A percentile compares a stretch with the other conserved stretches of the same genome.
Evolutionary conservation across 768 basidiomycete genomes (phyloP).

Genomic region (Collybia sp.): DNA sequence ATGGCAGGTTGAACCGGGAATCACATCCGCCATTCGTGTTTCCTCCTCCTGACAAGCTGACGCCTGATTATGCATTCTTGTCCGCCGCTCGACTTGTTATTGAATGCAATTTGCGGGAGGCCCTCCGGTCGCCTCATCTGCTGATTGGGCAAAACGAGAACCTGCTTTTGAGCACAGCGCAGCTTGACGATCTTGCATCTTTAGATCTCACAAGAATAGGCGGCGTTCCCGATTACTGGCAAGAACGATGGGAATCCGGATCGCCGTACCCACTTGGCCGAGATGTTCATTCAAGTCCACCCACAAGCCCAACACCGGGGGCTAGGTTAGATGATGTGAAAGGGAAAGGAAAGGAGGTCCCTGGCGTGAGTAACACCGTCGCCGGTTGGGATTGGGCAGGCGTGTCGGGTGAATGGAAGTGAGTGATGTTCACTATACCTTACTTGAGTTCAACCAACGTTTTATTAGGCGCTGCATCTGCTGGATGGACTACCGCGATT

Average conservation of each 20-base stretch:
- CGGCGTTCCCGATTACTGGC: slow-evolving; percentile 36
- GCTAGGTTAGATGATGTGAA: slow-evolving; percentile 3
- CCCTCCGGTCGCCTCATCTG: slow-evolving; percentile 14
- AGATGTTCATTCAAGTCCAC: no score
- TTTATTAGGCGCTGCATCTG: slow-evolving; percentile 46
- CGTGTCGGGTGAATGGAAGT: slow-evolving; percentile 50
- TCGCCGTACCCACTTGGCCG: slow-evolving; percentile 2
- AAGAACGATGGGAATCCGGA: slow-evolving; percentile 5
- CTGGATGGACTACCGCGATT: slow-evolving; percentile 55
- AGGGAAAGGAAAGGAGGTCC: slow-evolving; percentile 16
- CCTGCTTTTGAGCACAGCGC: background rate
- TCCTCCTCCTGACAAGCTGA: slow-evolving; percentile 15
- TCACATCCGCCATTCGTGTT: slow-evolving; percentile 11
- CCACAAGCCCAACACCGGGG: no score
- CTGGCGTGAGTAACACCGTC: slow-evolving; percentile 9
- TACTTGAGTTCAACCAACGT: background rate
- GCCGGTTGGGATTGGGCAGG: slow-evolving; percentile 61
- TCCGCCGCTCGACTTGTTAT: slow-evolving; percentile 45
- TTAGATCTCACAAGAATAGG: slow-evolving; percentile 36
- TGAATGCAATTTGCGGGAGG: slow-evolving; percentile 45
- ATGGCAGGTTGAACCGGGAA: background rate
- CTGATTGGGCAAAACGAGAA: background rate
- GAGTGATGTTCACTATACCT: slow-evolving; percentile 12
- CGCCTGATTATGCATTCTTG: slow-evolving; percentile 50
- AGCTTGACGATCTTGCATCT: slow-evolving; percentile 12